Percentiles rank a stretch among this genome's conserved stretches.
These are phyloP conservation scores for Irpex sp. DNA, from an alignment of 1,284 basidiomycete genomes.

Conservation along the genomic window DNA sequence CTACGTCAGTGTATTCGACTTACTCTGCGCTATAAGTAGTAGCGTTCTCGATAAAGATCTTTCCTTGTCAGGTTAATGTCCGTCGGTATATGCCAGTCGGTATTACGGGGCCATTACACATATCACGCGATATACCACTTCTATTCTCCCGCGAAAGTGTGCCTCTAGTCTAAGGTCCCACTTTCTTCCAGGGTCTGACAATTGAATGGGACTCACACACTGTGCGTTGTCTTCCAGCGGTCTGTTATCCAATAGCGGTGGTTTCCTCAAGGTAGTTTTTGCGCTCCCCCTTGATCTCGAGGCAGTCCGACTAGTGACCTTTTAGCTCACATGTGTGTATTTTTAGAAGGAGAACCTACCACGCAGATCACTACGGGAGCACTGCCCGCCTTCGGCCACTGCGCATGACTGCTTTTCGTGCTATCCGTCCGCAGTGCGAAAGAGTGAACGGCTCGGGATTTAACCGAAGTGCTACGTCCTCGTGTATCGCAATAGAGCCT, in stretches of 20 bases:
- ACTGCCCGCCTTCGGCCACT: too few species aligned
- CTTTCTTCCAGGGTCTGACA: neutral
- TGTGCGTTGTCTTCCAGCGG: neutral
- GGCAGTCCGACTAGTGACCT: neutral
- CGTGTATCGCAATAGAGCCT: neutral
- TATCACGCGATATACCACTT: neutral
- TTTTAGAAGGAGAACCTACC: neutral
- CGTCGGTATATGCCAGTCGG: neutral
- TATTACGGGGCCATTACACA: neutral
- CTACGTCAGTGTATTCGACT: neutral
- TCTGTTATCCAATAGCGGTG: neutral
- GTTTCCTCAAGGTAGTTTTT: neutral
- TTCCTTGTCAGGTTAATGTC: neutral
- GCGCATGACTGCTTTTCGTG: neutral
- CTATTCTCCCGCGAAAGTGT: neutral
- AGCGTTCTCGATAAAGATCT: neutral
- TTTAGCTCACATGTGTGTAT: neutral
- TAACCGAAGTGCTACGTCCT: neutral
- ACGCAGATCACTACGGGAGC: too few species aligned
- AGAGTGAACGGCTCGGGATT: neutral
- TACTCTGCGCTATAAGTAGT: neutral
- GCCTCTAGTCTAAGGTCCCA: neutral
- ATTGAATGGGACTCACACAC: neutral
- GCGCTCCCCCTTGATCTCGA: neutral
- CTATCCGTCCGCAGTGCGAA: neutral